Conservation (phyloP, 148 eudicot genomes). For the Mesembryanthemum crystallinum region DNA sequence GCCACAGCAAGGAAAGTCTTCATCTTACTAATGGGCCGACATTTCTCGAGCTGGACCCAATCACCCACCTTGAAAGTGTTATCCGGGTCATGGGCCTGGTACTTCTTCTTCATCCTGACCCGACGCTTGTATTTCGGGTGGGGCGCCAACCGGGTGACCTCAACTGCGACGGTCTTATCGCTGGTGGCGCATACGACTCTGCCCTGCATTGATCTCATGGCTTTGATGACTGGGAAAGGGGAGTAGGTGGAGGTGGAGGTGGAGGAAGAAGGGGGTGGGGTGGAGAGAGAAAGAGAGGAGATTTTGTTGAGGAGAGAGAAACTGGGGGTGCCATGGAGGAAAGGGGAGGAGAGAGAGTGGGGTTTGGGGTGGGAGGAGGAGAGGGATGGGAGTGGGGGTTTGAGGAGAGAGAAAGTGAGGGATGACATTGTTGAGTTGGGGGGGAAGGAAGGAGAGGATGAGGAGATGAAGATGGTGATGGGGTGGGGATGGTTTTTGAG, state of each 20-base stretch:
- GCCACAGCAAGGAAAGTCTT: conserved; percentile 65
- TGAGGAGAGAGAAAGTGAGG: conserved; percentile 38
- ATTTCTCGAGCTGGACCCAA: conserved; percentile 59
- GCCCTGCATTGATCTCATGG: conserved; percentile 63
- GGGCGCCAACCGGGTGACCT: conserved; percentile 61
- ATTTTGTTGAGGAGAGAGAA: conserved; percentile 35
- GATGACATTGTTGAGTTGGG: conserved; percentile 35
- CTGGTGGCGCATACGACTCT: conserved; percentile 56
- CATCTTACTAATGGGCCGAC: conserved; percentile 76
- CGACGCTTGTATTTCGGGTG: conserved; percentile 84
- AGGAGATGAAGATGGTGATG: conserved; percentile 40
- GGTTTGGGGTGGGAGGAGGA: conserved; percentile 33
- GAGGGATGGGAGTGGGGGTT: conserved; percentile 22
- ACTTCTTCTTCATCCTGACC: conserved; percentile 77
- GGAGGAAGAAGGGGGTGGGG: conserved; percentile 12
- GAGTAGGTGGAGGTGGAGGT: conserved; percentile 7
- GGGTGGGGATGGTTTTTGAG: background rate
- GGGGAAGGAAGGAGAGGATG: conserved; percentile 26
- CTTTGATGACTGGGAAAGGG: conserved; percentile 45
- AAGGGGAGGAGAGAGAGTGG: conserved; percentile 44
- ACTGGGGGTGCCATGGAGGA: conserved; percentile 50
- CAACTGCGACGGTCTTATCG: conserved; percentile 79
- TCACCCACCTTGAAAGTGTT: conserved; percentile 72
- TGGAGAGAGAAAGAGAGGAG: conserved; percentile 38
- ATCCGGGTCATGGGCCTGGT: conserved; percentile 81